Conservation (phyloP, 148 eudicot genomes). For the Dianthus caryophyllus region DNA sequence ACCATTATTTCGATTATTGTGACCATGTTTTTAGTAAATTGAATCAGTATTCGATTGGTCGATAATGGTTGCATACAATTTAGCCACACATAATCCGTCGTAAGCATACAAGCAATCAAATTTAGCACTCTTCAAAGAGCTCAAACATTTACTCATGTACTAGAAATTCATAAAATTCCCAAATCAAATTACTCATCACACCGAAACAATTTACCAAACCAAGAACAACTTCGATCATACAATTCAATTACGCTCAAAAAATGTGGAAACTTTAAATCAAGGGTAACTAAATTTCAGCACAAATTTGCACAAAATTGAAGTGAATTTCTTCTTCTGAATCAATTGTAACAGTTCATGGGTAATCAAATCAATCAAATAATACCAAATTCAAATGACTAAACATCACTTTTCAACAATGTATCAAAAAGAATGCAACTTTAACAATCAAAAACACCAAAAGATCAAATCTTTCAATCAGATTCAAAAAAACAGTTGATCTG, state of each 20-base stretch:
- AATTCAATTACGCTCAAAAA: background rate
- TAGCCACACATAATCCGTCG: no score
- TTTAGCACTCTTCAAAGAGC: no score
- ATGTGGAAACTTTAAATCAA: background rate
- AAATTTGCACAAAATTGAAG: background rate
- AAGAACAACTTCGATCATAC: background rate
- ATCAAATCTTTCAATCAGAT: conserved; percentile 8
- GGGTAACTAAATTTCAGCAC: background rate
- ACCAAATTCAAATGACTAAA: background rate
- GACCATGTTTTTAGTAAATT: no score
- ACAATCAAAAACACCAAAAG: conserved; percentile 1
- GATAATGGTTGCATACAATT: no score
- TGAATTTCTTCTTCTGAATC: background rate
- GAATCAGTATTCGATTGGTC: no score
- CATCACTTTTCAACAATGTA: background rate
- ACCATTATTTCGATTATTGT: no score
- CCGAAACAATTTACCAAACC: background rate
- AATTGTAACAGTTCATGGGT: background rate
- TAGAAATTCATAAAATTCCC: no score
- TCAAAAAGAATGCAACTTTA: background rate
- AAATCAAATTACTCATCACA: no score
- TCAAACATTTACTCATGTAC: no score
- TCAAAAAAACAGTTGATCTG: conserved; percentile 1
- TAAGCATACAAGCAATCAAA: no score
- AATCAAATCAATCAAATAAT: background rate